Base-by-base conservation (phyloP, 2,329 filamentous ascomycete genomes). In the Ophiocordyceps australis region DNA sequence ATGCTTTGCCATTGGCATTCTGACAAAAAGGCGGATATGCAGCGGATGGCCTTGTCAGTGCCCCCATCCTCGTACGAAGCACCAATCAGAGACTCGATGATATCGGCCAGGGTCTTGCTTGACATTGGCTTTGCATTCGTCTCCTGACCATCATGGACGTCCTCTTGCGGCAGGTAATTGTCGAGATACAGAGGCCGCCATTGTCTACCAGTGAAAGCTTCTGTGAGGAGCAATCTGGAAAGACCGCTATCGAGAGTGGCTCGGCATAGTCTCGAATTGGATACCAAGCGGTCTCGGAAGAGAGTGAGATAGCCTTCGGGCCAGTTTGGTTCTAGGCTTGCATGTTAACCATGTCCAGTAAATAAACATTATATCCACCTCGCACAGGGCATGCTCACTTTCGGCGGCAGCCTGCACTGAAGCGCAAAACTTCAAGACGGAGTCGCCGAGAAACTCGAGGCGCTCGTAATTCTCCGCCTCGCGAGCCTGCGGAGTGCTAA, bases 381-480 rank as follows among this genome's bases (percentile, higher is more conserved):
- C 17, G 30, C 7, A 34, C 29, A 7, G 10, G 3, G n/a, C 1
- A 6, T 6, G 7, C 62, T 46, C 42, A 69, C 65, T 42, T 14
- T 58, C 46, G 1, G 60, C 57, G 12, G 57, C 53, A 4, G 85
- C 57, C 28, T 82, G 74, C 2, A 81, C 45, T 0, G 72, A 69
- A 0, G 76, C 62, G 24, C 67, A 69, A 29, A 75, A 66, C 40
- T 95, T 95, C 20, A 95, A 57, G 2, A 92, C 58, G 0, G 71
- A 72, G 39, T 95, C 86, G 0, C 89, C 89, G 0, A 94, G 53
- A 36, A 91, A 91, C 43, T 95, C 89, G 0, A 92, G 55, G 3
- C 77, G 61, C 38, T 95, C 77, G 41, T 94, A 94, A 35, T 93
- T 65, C 0, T 59, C 61, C 2, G 52, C 45, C 24, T 73, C 69